A percentile compares a stretch with the other conserved stretches of the same genome.
phyloP scores from a whole-genome alignment of 83 land plant genomes.

The Thuja plicata region DNA sequence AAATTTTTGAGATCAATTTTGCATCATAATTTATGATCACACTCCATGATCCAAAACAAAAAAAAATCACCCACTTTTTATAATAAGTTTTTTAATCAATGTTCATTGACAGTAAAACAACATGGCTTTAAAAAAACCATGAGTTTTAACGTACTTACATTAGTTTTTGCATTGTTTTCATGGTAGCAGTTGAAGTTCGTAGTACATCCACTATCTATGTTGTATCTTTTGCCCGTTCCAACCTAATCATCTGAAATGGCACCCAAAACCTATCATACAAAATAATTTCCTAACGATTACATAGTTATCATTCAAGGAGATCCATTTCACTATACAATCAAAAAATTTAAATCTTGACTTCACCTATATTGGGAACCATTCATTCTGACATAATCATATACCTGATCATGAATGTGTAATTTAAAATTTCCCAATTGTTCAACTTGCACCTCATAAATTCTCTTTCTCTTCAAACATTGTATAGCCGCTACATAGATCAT shows the following conservation, averaged over 20 bases:
- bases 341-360: background rate
- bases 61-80: no score
- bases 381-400: conserved; percentile 6
- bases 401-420: conserved; percentile 57
- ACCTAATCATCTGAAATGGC: conserved; percentile 71
- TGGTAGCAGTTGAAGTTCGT: conserved; percentile 78
- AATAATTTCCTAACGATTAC: background rate
- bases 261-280: no score
- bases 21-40: no score
- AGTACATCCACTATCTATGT: conserved; percentile 90
- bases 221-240: conserved; percentile 91
- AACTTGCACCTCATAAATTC: conserved; percentile 48
- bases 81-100: no score
- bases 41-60: no score
- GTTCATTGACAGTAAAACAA: no score
- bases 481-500: conserved; percentile 38
- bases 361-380: background rate
- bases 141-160: conserved; percentile 39
- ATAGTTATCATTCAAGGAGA: background rate
- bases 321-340: conserved; percentile 19
- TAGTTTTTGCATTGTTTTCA: conserved; percentile 89
- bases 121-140: no score
- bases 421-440: conserved; percentile 57
- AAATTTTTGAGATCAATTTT: no score
- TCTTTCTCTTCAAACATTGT: conserved; percentile 54